These are phyloP conservation scores for Talaromyces sp. DNA, from an alignment of 2,329 filamentous ascomycete genomes.

Conservation along the genomic window DNA sequence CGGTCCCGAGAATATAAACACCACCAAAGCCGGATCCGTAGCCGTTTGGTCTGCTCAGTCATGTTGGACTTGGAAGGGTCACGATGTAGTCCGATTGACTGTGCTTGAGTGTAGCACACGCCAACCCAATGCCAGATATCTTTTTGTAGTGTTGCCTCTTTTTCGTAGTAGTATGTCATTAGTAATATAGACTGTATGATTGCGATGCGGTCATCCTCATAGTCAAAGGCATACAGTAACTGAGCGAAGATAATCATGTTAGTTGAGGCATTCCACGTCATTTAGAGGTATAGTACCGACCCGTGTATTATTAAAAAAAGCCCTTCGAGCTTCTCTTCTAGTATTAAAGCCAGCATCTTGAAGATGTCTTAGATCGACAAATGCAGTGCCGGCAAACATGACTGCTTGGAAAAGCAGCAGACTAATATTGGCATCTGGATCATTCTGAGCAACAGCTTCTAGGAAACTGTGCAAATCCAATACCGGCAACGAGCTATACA, in stretches of 20 bases:
- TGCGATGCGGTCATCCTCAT: slow-evolving; percentile 78
- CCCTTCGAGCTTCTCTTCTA: slow-evolving; percentile 73
- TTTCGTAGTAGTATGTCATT: slow-evolving; percentile 94
- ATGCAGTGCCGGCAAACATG: slow-evolving; percentile 84
- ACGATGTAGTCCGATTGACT: slow-evolving; percentile 81
- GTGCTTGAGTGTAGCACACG: slow-evolving; percentile 79
- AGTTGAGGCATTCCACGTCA: background rate
- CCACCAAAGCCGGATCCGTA: slow-evolving; percentile 93
- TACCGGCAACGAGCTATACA: slow-evolving; percentile 87
- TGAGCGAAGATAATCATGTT: slow-evolving; percentile 32
- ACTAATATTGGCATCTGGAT: slow-evolving; percentile 69
- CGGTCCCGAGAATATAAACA: slow-evolving; percentile 89
- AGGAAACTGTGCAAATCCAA: slow-evolving; percentile 62
- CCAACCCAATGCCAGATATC: slow-evolving; percentile 97
- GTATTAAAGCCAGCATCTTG: slow-evolving; percentile 70
- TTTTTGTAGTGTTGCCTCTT: slow-evolving; percentile 77
- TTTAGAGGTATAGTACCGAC: slow-evolving; percentile 49
- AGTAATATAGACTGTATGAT: slow-evolving; percentile 79
- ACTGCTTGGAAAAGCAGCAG: slow-evolving; percentile 86
- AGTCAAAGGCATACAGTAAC: slow-evolving; percentile 87
- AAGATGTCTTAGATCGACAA: slow-evolving; percentile 71
- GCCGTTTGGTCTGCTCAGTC: slow-evolving; percentile 62
- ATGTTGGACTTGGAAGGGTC: slow-evolving; percentile 71
- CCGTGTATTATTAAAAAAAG: slow-evolving; percentile 79
- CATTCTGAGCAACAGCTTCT: slow-evolving; percentile 55